phyloP scores from a whole-genome alignment of 345 rosid species.

The Clarkia xantiana region DNA sequence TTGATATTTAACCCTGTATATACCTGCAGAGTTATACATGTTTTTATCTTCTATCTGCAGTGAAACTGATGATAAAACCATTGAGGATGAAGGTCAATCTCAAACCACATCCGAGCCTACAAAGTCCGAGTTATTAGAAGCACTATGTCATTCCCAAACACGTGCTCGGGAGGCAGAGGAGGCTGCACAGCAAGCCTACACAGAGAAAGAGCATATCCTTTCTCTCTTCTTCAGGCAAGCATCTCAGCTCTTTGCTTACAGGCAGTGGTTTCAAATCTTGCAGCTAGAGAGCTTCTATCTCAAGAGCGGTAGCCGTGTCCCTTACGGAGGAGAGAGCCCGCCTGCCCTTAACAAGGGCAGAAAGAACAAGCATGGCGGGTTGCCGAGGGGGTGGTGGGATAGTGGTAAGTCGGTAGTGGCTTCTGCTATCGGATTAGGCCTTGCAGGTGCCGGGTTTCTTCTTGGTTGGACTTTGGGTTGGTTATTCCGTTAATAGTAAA shows the following conservation, averaged over 20 bases:
- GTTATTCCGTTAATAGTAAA: conserved; percentile 23
- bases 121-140: conserved; percentile 73
- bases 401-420: conserved; percentile 32
- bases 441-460: conserved; percentile 89
- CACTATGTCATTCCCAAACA: conserved; percentile 83
- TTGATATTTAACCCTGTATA: not conserved
- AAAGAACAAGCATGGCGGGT: conserved; percentile 22
- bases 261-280: conserved; percentile 74
- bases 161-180: conserved; percentile 96
- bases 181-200: conserved; percentile 60
- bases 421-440: conserved; percentile 68
- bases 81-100: conserved; percentile 15
- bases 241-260: conserved; percentile 81
- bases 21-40: not conserved
- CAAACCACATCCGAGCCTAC: conserved; percentile 28
- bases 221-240: conserved; percentile 87
- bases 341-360: conserved; percentile 34
- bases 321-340: conserved; percentile 36
- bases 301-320: conserved; percentile 29
- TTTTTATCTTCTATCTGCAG: conserved; percentile 6
- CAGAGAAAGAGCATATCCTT: conserved; percentile 70
- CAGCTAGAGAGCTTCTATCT: conserved; percentile 63
- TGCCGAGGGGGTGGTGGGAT: too few relatives aligned
- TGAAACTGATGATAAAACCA: conserved; percentile 11
- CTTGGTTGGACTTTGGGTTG: conserved; percentile 98